These are phyloP conservation scores for Starmerella stigmatis DNA, from an alignment of 805 yeast species.

Conservation along the genomic window DNA sequence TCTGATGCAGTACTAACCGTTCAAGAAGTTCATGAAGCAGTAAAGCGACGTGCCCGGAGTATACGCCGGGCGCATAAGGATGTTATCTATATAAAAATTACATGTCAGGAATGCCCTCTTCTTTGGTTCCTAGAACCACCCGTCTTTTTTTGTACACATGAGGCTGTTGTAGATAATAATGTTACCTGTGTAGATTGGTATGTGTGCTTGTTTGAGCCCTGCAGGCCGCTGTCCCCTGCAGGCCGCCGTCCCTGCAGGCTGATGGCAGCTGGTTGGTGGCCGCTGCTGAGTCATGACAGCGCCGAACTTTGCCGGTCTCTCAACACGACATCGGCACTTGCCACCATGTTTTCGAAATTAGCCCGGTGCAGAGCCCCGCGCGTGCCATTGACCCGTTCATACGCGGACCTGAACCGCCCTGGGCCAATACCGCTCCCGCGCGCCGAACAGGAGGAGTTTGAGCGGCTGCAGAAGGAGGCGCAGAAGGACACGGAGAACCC, in stretches of 20 bases:
- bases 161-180: too few relatives aligned
- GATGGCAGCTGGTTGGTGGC: too few relatives aligned
- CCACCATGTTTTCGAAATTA: neutral
- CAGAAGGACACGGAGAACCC: constrained; percentile 44
- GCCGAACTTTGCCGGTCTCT: neutral
- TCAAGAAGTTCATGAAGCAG: neutral
- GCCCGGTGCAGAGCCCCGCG: neutral
- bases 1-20: constrained; percentile 31
- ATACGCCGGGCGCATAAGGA: too few relatives aligned
- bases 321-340: neutral
- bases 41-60: too few relatives aligned
- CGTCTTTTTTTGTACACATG: too few relatives aligned
- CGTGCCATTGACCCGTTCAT: constrained; percentile 1
- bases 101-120: too few relatives aligned
- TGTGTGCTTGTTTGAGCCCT: too few relatives aligned
- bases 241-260: too few relatives aligned
- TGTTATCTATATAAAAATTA: neutral
- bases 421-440: constrained; percentile 68
- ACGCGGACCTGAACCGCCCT: constrained; percentile 27
- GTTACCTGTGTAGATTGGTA: too few relatives aligned
- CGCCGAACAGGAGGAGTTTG: constrained; percentile 86
- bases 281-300: too few relatives aligned
- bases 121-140: too few relatives aligned
- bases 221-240: too few relatives aligned
- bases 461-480: constrained; percentile 69